Evolutionary conservation across 2,329 filamentous ascomycete genomes (phyloP).

Genomic region (Westerdykella aurantiaca): DNA sequence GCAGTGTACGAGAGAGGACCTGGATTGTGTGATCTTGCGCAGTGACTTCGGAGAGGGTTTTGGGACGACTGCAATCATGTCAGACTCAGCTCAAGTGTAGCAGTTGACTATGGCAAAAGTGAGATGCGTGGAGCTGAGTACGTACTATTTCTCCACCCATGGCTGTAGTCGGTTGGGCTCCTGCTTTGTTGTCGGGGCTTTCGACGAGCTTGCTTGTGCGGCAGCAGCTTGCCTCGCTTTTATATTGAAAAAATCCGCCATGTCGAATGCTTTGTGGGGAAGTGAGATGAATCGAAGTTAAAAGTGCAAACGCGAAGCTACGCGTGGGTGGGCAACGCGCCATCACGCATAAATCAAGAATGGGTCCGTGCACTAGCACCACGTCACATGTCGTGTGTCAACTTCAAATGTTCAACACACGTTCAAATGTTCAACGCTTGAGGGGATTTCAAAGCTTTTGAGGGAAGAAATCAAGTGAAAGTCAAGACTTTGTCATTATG

Average conservation of each 20-base stretch:
- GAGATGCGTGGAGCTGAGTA: background rate
- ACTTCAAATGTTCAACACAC: background rate
- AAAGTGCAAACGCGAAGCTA: conserved; percentile 25
- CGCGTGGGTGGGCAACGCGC: conserved; percentile 19
- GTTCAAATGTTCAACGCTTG: no score
- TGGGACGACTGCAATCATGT: conserved; percentile 64
- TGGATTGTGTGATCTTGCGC: conserved; percentile 96
- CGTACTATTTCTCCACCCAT: conserved; percentile 98
- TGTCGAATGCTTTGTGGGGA: conserved; percentile 33
- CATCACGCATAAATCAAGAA: conserved; percentile 24
- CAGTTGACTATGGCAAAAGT: background rate
- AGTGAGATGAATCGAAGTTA: conserved; percentile 5
- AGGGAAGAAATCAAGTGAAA: no score
- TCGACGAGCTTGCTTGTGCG: conserved; percentile 65
- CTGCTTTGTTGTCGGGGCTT: conserved; percentile 56
- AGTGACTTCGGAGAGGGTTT: conserved; percentile 87
- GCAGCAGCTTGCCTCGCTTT: conserved; percentile 74
- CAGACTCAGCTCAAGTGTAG: background rate
- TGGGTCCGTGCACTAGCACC: conserved; percentile 12
- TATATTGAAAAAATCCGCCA: conserved; percentile 93
- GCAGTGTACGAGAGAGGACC: conserved; percentile 83
- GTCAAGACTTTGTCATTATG: no score
- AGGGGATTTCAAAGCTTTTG: no score
- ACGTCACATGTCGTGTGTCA: conserved; percentile 5
- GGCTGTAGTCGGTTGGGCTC: conserved; percentile 68